Evolutionary conservation across 345 rosid species (phyloP).

Genomic region (Physaria fendleri): DNA sequence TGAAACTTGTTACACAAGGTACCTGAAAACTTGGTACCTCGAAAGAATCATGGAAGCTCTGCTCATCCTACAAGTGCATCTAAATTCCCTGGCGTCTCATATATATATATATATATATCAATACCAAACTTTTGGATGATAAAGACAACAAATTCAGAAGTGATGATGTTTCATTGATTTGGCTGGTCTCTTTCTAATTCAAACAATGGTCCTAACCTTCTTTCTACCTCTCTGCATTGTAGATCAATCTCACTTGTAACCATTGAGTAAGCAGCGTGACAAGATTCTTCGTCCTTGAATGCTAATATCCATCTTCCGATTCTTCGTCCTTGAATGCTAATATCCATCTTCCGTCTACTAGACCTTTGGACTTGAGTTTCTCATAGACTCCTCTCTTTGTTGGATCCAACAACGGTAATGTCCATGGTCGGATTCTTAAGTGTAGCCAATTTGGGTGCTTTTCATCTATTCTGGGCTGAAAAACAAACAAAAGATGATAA

Average conservation of each 20-base stretch:
- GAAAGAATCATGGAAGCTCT: conserved; percentile 50
- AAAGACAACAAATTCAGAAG: conserved; percentile 11
- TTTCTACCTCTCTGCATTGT: conserved; percentile 68
- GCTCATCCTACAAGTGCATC: conserved; percentile 37
- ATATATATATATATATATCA: conserved; percentile 14
- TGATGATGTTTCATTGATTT: conserved; percentile 21
- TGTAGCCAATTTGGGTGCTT: conserved; percentile 86
- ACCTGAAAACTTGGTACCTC: no score
- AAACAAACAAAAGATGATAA: conserved; percentile 2
- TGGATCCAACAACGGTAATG: conserved; percentile 56
- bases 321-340: conserved; percentile 79
- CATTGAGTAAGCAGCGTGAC: conserved; percentile 70
- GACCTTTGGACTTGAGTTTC: conserved; percentile 48
- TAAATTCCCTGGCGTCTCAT: conserved; percentile 30
- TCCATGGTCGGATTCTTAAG: conserved; percentile 76
- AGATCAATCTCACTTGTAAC: conserved; percentile 49
- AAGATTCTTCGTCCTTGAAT: conserved; percentile 70
- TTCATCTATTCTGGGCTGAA: conserved; percentile 80
- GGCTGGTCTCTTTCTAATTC: conserved; percentile 41
- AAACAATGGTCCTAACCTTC: conserved; percentile 60
- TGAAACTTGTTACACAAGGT: no score
- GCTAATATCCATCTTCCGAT: conserved; percentile 94
- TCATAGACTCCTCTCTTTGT: conserved; percentile 36
- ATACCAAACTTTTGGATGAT: conserved; percentile 23
- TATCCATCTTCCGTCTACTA: conserved; percentile 96